Percentiles rank a stretch among this genome's conserved stretches.
Evolutionary conservation across 345 rosid genomes (phyloP).

Genomic region (Stellera chamaejasme): DNA sequence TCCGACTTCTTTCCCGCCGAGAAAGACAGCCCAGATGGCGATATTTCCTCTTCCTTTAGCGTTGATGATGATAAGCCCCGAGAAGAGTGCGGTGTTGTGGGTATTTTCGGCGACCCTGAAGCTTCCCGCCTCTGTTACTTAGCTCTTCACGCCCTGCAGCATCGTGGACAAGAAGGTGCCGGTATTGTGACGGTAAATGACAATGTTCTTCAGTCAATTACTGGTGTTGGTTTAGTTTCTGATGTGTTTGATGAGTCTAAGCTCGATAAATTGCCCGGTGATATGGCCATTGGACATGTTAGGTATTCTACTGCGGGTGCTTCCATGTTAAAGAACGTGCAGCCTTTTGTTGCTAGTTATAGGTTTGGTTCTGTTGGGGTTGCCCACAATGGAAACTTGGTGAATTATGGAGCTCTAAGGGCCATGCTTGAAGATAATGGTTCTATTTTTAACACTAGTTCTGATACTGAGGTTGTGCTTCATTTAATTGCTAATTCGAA

Average conservation of each 20-base stretch:
- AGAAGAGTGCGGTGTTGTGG: constrained; percentile 91
- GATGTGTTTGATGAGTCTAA: constrained; percentile 77
- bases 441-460: constrained; percentile 74
- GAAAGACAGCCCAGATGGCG: too few species aligned
- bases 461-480: constrained; percentile 88
- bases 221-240: constrained; percentile 87
- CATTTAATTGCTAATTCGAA: constrained; percentile 76
- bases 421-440: constrained; percentile 66
- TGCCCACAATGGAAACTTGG: constrained; percentile 78
- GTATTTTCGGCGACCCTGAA: constrained; percentile 76
- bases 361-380: constrained; percentile 77
- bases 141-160: constrained; percentile 88
- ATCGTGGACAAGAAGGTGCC: constrained; percentile 93
- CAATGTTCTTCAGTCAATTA: constrained; percentile 60
- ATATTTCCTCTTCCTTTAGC: constrained; percentile 11
- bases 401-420: constrained; percentile 52
- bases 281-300: constrained; percentile 78
- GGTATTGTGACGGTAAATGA: constrained; percentile 74
- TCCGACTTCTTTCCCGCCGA: constrained; percentile 16
- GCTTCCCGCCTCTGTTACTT: constrained; percentile 83
- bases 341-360: constrained; percentile 82
- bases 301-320: constrained; percentile 80
- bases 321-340: constrained; percentile 83
- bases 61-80: constrained; percentile 63
- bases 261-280: constrained; percentile 73